phyloP scores from a whole-genome alignment of 2,329 filamentous ascomycete genomes.

The Fusarium sublunatum region DNA sequence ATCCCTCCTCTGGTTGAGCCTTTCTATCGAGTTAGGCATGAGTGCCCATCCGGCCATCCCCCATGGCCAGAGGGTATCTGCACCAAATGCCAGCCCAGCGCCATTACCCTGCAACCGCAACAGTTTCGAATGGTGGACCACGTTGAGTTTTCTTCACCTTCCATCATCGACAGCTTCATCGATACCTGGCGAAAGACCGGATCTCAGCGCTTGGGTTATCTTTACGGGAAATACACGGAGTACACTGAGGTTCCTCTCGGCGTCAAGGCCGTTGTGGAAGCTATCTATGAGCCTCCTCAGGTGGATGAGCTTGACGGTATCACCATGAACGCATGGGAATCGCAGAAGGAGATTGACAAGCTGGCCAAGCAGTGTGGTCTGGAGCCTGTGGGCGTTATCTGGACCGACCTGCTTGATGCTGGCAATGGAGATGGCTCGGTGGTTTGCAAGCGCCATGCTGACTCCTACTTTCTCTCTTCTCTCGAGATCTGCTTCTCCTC shows the following conservation, averaged over 20 bases:
- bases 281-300: conserved; percentile 96
- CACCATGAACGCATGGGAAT: conserved; percentile 84
- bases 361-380: conserved; percentile 86
- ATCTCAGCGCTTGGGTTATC: conserved; percentile 83
- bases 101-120: conserved; percentile 94
- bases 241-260: conserved; percentile 94
- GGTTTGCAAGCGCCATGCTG: conserved; percentile 93
- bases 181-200: conserved; percentile 92
- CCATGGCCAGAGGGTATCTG: conserved; percentile 97
- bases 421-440: conserved; percentile 86
- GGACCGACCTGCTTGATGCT: conserved; percentile 89
- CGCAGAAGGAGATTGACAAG: conserved; percentile 83
- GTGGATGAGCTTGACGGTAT: conserved; percentile 89
- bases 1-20: conserved; percentile 95
- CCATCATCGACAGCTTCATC: conserved; percentile 88
- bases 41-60: conserved; percentile 93
- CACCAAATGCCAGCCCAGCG: conserved; percentile 96
- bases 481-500: conserved; percentile 92
- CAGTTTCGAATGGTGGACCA: conserved; percentile 97
- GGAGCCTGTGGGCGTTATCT: conserved; percentile 91
- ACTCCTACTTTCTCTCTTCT: conserved; percentile 94
- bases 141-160: conserved; percentile 90
- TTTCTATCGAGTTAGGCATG: conserved; percentile 86
- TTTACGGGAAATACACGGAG: conserved; percentile 91
- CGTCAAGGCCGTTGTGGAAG: conserved; percentile 94